Conservation (phyloP, 345 rosid species). For the Luvunga scandens region DNA sequence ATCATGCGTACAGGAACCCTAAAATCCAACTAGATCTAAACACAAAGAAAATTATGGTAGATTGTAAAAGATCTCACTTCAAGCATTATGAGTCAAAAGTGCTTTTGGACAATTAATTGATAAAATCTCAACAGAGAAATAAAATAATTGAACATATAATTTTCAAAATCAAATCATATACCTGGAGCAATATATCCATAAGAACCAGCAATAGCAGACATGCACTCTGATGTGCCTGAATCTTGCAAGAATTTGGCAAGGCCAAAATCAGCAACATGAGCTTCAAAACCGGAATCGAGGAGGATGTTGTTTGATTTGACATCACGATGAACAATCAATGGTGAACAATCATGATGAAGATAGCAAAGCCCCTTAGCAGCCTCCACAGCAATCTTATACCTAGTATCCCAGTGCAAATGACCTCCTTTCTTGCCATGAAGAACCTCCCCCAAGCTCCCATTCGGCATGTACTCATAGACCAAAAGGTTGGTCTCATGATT, state of each 20-base stretch:
- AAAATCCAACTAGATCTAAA: slow-evolving; percentile 7
- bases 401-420: slow-evolving; percentile 82
- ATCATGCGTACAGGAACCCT: slow-evolving; percentile 10
- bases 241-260: slow-evolving; percentile 91
- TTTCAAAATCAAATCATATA: slow-evolving; percentile 32
- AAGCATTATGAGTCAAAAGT: slow-evolving; percentile 18
- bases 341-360: slow-evolving; percentile 89
- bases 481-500: slow-evolving; percentile 89
- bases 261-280: slow-evolving; percentile 95
- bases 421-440: slow-evolving; percentile 94
- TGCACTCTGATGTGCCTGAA: slow-evolving; percentile 88
- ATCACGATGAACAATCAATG: slow-evolving; percentile 80
- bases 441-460: slow-evolving; percentile 89
- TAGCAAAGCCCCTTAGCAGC: slow-evolving; percentile 89
- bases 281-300: slow-evolving; percentile 76
- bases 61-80: slow-evolving; percentile 17
- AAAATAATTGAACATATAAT: not conserved
- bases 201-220: slow-evolving; percentile 97
- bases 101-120: not conserved
- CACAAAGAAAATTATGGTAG: slow-evolving; percentile 6
- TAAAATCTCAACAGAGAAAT: slow-evolving; percentile 9
- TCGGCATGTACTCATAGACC: slow-evolving; percentile 88
- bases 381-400: slow-evolving; percentile 82
- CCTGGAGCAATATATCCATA: slow-evolving; percentile 97
- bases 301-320: slow-evolving; percentile 89